phyloP scores from a whole-genome alignment of 176 grass and related monocot genomes.

The Zizania latifolia region DNA sequence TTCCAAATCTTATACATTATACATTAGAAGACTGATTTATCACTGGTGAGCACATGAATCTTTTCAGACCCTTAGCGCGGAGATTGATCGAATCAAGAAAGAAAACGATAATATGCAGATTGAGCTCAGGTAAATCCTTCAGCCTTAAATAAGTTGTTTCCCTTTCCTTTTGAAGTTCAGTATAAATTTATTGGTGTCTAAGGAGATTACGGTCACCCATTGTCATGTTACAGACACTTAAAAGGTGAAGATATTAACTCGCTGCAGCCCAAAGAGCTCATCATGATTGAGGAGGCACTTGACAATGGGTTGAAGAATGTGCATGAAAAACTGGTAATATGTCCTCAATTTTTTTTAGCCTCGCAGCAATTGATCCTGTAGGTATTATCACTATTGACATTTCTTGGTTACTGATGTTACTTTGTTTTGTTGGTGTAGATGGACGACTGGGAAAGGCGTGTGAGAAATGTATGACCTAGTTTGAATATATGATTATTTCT shows the following conservation, averaged over 20 bases:
- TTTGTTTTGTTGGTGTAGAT: conserved; percentile 51
- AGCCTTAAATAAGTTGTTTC: not conserved
- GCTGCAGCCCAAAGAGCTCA: conserved; percentile 76
- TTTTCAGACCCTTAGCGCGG: conserved; percentile 72
- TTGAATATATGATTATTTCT: not conserved
- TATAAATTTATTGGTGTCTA: not conserved
- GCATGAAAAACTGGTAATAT: conserved; percentile 55
- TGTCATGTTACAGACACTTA: conserved; percentile 53
- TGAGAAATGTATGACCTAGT: conserved; percentile 50
- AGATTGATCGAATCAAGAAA: conserved; percentile 92
- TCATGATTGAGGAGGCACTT: conserved; percentile 80
- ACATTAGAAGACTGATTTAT: not conserved
- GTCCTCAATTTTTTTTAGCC: not conserved
- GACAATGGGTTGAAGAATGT: conserved; percentile 57
- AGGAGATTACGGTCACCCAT: not conserved
- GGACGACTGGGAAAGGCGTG: conserved; percentile 59
- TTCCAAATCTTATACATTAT: not conserved
- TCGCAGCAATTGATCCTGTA: not conserved
- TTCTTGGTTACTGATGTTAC: conserved; percentile 9
- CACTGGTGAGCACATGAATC: not conserved
- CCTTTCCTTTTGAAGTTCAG: not conserved
- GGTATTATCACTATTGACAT: not conserved
- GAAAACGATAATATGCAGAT: conserved; percentile 98
- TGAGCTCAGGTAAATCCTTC: conserved; percentile 60
- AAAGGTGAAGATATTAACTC: conserved; percentile 95